phyloP scores from a whole-genome alignment of 2,329 filamentous ascomycete species.

The Paraconiothyrium brasiliense region DNA sequence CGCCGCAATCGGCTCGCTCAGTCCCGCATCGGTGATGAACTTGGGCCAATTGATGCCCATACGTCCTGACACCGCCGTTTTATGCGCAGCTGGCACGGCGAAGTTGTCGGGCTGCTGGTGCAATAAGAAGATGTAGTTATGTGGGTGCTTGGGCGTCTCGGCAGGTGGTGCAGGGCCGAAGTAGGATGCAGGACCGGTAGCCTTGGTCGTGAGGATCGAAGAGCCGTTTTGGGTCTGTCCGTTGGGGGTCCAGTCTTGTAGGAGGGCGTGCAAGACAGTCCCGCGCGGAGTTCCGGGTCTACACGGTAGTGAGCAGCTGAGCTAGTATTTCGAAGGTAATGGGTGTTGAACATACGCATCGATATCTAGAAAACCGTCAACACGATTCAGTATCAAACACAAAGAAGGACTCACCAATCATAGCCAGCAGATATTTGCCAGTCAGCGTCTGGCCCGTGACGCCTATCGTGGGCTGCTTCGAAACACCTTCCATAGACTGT shows the following conservation, averaged over 20 bases:
- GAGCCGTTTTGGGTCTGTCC: conserved; percentile 35
- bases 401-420: conserved; percentile 34
- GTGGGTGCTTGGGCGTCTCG: conserved; percentile 37
- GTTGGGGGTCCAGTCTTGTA: conserved; percentile 37
- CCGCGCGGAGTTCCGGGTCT: conserved; percentile 21
- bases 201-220: conserved; percentile 35
- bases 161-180: conserved; percentile 43
- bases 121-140: conserved; percentile 44
- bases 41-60: conserved; percentile 33
- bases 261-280: conserved; percentile 42
- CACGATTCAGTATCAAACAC: neutral
- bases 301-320: neutral
- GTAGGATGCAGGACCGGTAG: conserved; percentile 40
- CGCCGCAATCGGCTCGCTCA: conserved; percentile 30
- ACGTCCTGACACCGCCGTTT: conserved; percentile 28
- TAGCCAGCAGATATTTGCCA: conserved; percentile 40
- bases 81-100: conserved; percentile 32
- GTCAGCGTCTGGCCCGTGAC: conserved; percentile 32
- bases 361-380: conserved; percentile 18
- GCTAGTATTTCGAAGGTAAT: conserved; percentile 20
- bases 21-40: conserved; percentile 35
- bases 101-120: conserved; percentile 41
- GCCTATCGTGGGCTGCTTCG: conserved; percentile 35
- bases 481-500: conserved; percentile 21
- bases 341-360: conserved; percentile 16